Percentiles rank a stretch among this genome's conserved stretches.
phyloP scores from a whole-genome alignment of 2,329 filamentous ascomycete species.

The Plectosphaerella sp. region DNA sequence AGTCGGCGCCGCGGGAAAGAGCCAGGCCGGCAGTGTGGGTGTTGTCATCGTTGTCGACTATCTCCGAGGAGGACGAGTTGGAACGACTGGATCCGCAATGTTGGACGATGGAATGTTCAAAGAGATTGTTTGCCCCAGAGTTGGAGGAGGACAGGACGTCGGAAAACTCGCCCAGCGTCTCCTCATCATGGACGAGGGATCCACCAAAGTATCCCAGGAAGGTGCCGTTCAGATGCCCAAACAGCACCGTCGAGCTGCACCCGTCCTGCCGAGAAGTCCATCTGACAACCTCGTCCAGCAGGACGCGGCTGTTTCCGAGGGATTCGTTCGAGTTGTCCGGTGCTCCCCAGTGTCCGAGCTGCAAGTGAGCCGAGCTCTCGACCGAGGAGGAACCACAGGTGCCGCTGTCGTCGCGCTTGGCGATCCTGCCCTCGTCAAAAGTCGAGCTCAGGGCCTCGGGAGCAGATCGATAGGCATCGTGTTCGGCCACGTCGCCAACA shows the following conservation, averaged over 20 bases:
- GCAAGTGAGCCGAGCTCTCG: neutral
- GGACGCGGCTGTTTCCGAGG: too few species aligned
- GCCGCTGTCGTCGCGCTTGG: neutral
- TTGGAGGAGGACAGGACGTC: too few species aligned
- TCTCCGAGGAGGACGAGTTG: too few species aligned
- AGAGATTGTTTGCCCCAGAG: too few species aligned
- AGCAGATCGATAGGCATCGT: neutral
- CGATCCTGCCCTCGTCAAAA: neutral
- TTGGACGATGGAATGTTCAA: neutral
- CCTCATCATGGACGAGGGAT: too few species aligned
- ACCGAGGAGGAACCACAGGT: neutral
- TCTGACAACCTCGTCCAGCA: neutral
- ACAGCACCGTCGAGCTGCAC: neutral
- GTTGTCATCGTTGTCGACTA: too few species aligned
- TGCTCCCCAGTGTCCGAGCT: neutral
- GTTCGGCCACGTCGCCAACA: neutral
- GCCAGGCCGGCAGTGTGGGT: too few species aligned
- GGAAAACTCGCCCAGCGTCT: too few species aligned
- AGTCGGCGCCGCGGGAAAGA: too few species aligned
- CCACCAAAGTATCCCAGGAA: neutral
- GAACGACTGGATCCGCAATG: conserved; percentile 5
- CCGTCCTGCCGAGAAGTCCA: neutral
- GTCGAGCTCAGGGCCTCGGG: neutral
- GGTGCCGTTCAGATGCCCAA: neutral
- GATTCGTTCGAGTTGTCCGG: too few species aligned